A percentile compares a stretch with the other conserved stretches of the same genome.
Evolutionary conservation across 2,329 filamentous ascomycete genomes (phyloP).

Genomic region (Colletotrichum lupini): DNA sequence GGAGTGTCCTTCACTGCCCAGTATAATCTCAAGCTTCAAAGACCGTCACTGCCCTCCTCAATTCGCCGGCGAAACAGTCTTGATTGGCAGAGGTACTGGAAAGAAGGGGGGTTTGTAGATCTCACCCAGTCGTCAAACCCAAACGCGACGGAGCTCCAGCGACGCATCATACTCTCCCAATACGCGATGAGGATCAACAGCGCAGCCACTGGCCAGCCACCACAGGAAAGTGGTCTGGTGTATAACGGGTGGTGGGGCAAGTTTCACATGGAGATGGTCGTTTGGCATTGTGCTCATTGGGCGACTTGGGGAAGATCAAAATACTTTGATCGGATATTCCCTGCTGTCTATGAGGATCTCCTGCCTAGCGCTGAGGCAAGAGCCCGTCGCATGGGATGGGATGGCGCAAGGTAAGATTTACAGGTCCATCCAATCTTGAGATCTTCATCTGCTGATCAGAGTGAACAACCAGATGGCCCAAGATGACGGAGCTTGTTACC

Average conservation of each 20-base stretch:
- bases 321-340: constrained; percentile 49
- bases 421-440: no score
- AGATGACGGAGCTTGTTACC: constrained; percentile 42
- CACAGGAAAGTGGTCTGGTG: constrained; percentile 22
- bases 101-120: no score
- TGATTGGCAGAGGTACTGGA: no score
- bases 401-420: constrained; percentile 43
- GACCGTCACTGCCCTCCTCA: no score
- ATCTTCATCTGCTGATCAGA: no score
- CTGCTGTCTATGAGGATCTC: constrained; percentile 59
- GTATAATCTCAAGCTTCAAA: no score
- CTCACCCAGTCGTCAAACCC: no score
- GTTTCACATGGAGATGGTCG: constrained; percentile 55
- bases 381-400: constrained; percentile 52
- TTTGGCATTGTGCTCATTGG: constrained; percentile 55
- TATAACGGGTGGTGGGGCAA: constrained; percentile 52
- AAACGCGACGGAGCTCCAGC: no score
- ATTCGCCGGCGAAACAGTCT: no score
- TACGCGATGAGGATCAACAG: constrained; percentile 56
- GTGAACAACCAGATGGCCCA: constrained; percentile 48
- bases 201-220: constrained; percentile 42
- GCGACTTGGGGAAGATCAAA: constrained; percentile 49
- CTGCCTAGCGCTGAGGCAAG: constrained; percentile 49
- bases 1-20: no score
- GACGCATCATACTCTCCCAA: constrained; percentile 47